Evolutionary conservation across 768 basidiomycete species (phyloP).

Genomic region (Leucogyrophana mollusca): DNA sequence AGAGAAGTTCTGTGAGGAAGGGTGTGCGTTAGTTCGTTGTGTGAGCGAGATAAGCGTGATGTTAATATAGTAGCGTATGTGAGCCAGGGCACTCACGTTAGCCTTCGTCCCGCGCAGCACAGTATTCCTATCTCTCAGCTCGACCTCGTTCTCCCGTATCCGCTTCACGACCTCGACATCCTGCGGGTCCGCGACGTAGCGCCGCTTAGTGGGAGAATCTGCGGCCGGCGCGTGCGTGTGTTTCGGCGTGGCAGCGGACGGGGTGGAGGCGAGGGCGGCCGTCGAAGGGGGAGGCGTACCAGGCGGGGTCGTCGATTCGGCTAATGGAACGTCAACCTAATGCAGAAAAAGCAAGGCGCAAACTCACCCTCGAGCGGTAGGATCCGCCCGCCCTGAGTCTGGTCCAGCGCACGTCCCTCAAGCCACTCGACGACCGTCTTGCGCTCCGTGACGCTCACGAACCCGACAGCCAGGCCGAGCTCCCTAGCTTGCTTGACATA

Average conservation of each 20-base stretch:
- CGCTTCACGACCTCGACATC: too few relatives aligned
- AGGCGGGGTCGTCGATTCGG: constrained; percentile 61
- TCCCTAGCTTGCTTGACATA: too few relatives aligned
- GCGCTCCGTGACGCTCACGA: too few relatives aligned
- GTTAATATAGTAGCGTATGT: not conserved
- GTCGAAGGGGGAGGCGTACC: constrained; percentile 47
- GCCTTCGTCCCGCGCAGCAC: constrained; percentile 81
- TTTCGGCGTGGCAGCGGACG: constrained; percentile 22
- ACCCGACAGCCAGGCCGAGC: too few relatives aligned
- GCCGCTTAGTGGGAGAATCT: constrained; percentile 61
- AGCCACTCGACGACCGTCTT: too few relatives aligned
- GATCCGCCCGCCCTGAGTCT: constrained; percentile 29
- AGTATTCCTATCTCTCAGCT: constrained; percentile 80
- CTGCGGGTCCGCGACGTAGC: constrained; percentile 85
- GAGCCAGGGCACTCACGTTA: constrained; percentile 73
- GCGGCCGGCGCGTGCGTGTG: constrained; percentile 20
- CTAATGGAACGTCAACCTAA: constrained; percentile 18
- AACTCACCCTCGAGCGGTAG: constrained; percentile 19
- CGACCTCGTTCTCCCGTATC: constrained; percentile 69
- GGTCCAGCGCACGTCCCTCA: constrained; percentile 45
- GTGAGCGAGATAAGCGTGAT: not conserved
- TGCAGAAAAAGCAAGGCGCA: not conserved
- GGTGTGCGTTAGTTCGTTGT: not conserved
- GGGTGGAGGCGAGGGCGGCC: too few relatives aligned
- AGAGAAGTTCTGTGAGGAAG: constrained; percentile 71